Evolutionary conservation across 306 rosid species (phyloP).

Genomic region (Hippophae rhamnoides): DNA sequence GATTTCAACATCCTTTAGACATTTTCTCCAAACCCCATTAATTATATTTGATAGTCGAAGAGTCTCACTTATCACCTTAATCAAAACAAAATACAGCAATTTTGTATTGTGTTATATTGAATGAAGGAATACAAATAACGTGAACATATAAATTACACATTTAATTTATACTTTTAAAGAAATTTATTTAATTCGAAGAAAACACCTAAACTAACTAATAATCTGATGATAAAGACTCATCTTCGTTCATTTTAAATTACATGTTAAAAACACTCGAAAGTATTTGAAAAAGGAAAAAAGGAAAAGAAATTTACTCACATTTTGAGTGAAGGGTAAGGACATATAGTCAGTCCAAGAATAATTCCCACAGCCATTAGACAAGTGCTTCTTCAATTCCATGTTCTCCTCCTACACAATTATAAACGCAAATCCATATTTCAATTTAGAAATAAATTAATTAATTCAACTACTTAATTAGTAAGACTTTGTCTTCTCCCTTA

Average conservation of each 20-base stretch:
- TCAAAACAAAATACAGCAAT: neutral
- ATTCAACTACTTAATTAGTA: neutral
- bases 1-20: conserved; percentile 62
- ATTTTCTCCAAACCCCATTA: conserved; percentile 90
- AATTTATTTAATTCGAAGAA: too few species aligned
- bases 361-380: conserved; percentile 21
- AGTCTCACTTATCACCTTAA: conserved; percentile 83
- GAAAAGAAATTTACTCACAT: conserved; percentile 31
- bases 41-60: conserved; percentile 87
- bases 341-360: conserved; percentile 75
- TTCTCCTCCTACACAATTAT: conserved; percentile 60
- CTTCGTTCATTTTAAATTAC: too few species aligned
- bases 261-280: conserved; percentile 4
- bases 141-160: too few species aligned
- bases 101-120: too few species aligned
- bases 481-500: too few species aligned
- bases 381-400: conserved; percentile 63
- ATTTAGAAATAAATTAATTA: neutral
- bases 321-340: conserved; percentile 77
- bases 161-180: too few species aligned
- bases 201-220: too few species aligned
- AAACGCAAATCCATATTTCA: neutral
- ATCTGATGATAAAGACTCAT: too few species aligned
- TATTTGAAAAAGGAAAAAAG: too few species aligned
- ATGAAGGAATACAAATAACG: neutral